These are phyloP conservation scores for Tylopilus sp. DNA, from an alignment of 768 basidiomycete species.

Conservation along the genomic window DNA sequence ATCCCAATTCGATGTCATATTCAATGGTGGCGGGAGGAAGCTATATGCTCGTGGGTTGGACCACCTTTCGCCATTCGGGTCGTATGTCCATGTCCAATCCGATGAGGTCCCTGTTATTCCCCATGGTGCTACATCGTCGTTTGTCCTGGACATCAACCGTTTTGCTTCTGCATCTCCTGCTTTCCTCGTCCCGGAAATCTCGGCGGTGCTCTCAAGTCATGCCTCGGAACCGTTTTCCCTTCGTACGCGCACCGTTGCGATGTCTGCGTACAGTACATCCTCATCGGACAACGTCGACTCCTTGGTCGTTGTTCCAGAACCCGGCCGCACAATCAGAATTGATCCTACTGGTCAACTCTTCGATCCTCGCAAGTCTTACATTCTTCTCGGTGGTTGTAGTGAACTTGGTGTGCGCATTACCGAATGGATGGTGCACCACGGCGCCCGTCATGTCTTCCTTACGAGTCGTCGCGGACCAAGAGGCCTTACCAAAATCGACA, in stretches of 20 bases:
- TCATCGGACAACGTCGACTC: conserved; percentile 5
- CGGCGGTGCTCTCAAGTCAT: conserved; percentile 20
- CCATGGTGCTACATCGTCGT: conserved; percentile 11
- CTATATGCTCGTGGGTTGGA: conserved; percentile 17
- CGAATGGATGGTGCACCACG: conserved; percentile 33
- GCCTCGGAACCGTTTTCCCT: conserved; percentile 9
- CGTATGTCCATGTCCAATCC: conserved; percentile 24
- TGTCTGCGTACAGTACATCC: conserved; percentile 8
- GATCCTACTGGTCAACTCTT: conserved; percentile 29
- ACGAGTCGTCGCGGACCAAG: conserved; percentile 25
- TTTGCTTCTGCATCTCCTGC: conserved; percentile 19
- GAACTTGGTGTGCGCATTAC: conserved; percentile 27
- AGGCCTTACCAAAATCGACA: conserved; percentile 20
- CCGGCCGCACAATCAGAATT: conserved; percentile 9
- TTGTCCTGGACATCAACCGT: conserved; percentile 22
- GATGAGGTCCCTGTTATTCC: conserved; percentile 16
- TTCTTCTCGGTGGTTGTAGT: conserved; percentile 21
- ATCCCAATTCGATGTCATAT: conserved; percentile 22
- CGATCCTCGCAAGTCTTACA: conserved; percentile 26
- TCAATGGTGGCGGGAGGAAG: conserved; percentile 20
- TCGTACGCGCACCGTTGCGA: conserved; percentile 7
- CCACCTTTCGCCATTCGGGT: conserved; percentile 23
- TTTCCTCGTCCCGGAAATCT: conserved; percentile 16
- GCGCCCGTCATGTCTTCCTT: conserved; percentile 32
- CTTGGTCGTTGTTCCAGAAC: conserved; percentile 18